phyloP scores from a whole-genome alignment of 805 yeast species.

The Cephaloascus fragrans region DNA sequence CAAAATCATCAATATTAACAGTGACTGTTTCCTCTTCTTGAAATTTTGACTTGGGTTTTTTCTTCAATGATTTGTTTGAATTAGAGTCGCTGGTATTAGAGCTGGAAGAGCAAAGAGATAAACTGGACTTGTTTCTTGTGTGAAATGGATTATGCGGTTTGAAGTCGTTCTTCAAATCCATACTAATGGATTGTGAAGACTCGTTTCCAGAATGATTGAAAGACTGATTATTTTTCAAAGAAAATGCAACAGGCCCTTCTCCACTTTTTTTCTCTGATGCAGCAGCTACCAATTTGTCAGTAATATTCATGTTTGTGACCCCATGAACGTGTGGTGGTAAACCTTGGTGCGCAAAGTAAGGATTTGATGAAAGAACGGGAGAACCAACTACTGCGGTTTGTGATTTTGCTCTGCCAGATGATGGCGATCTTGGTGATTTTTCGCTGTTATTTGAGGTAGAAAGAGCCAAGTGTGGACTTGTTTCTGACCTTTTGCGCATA shows the following conservation, averaged over 20 bases:
- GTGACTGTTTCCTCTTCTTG: constrained; percentile 5
- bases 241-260: constrained; percentile 3
- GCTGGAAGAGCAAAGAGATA: not conserved
- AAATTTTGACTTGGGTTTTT: not conserved
- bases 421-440: constrained; percentile 11
- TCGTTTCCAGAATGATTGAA: not conserved
- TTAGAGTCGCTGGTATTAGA: not conserved
- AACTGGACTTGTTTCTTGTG: not conserved
- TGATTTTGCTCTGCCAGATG: constrained; percentile 13
- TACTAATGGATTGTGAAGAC: not conserved
- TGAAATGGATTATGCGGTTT: not conserved
- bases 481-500: constrained; percentile 10
- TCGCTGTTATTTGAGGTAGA: not conserved
- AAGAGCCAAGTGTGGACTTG: constrained; percentile 7
- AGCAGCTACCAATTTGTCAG: not conserved
- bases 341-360: constrained; percentile 51
- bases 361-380: constrained; percentile 27
- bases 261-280: constrained; percentile 2
- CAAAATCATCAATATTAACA: not conserved
- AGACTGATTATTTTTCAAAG: constrained; percentile 26
- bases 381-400: constrained; percentile 2
- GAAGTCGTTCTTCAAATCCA: not conserved
- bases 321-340: constrained; percentile 47
- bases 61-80: constrained; percentile 1
- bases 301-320: constrained; percentile 3